Conservation (phyloP, 1,284 basidiomycete species). For the Apiotrichum mycotoxinovorans region DNA sequence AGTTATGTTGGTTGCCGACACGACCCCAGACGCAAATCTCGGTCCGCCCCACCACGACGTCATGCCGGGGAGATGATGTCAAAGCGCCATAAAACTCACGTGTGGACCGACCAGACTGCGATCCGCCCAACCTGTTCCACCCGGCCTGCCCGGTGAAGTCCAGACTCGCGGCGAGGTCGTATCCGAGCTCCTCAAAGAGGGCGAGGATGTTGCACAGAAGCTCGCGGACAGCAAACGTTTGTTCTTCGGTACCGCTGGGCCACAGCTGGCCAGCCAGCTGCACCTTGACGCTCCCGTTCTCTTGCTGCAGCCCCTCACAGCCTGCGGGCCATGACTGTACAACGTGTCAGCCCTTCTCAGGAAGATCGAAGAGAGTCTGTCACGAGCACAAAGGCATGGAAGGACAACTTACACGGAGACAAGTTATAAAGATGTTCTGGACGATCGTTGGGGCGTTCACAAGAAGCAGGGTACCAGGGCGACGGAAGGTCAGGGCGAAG, state of each 20-base stretch:
- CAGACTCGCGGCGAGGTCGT: constrained; percentile 33
- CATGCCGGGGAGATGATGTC: not conserved
- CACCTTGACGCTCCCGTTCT: not conserved
- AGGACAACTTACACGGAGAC: not conserved
- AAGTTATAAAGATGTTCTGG: constrained; percentile 23
- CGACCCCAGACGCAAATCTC: not conserved
- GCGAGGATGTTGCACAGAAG: constrained; percentile 19
- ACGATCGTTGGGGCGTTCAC: constrained; percentile 35
- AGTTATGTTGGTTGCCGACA: not conserved
- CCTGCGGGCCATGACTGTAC: not conserved
- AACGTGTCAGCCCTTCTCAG: not conserved
- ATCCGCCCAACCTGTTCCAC: not conserved
- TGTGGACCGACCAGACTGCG: not conserved
- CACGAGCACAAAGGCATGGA: not conserved
- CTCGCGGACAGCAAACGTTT: not conserved
- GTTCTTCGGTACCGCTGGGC: not conserved
- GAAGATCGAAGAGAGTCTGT: too few species aligned
- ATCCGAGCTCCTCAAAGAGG: constrained; percentile 35
- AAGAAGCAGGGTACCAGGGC: constrained; percentile 30
- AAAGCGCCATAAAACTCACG: not conserved
- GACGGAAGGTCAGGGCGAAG: constrained; percentile 32
- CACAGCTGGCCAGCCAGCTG: constrained; percentile 1
- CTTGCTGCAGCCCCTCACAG: not conserved
- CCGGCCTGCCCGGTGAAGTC: constrained; percentile 19
- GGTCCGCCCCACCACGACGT: not conserved